A percentile compares a stretch with the other conserved stretches of the same genome.
phyloP scores from a whole-genome alignment of 2,329 filamentous ascomycete species.

The Alternaria alternata region DNA sequence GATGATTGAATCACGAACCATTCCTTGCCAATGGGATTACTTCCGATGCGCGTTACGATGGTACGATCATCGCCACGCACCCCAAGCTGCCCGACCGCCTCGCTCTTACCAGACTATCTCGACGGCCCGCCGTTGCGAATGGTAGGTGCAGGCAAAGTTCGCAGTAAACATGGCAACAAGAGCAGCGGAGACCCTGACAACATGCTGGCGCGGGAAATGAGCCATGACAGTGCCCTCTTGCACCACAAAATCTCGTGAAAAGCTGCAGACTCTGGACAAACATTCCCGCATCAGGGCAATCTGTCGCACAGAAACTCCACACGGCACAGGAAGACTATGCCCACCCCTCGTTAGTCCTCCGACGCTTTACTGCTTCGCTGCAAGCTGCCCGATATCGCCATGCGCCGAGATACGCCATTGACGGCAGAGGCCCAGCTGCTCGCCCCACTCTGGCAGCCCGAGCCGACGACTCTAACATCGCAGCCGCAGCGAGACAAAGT shows the following conservation, averaged over 20 bases:
- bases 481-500: slow-evolving; percentile 5
- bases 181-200: slow-evolving; percentile 13
- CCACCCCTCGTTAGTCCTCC: slow-evolving; percentile 16
- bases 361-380: slow-evolving; percentile 15
- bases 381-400: slow-evolving; percentile 26
- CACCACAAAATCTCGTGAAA: slow-evolving; percentile 5
- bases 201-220: neutral
- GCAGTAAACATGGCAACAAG: slow-evolving; percentile 8
- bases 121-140: slow-evolving; percentile 11
- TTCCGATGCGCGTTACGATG: slow-evolving; percentile 10
- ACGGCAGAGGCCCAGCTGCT: slow-evolving; percentile 20
- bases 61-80: slow-evolving; percentile 10
- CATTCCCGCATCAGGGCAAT: slow-evolving; percentile 17
- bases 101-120: slow-evolving; percentile 7
- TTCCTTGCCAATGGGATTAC: slow-evolving; percentile 10
- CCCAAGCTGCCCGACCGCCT: slow-evolving; percentile 1
- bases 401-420: slow-evolving; percentile 17
- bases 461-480: slow-evolving; percentile 12
- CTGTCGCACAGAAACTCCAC: slow-evolving; percentile 15
- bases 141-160: slow-evolving; percentile 3
- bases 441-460: slow-evolving; percentile 21
- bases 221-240: neutral
- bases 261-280: slow-evolving; percentile 8
- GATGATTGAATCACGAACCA: slow-evolving; percentile 1
- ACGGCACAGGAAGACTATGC: slow-evolving; percentile 14